Percentiles rank a stretch among this genome's conserved stretches.
These are phyloP conservation scores for Penicillium vulpinum DNA, from an alignment of 2,329 filamentous ascomycete species.

Conservation along the genomic window DNA sequence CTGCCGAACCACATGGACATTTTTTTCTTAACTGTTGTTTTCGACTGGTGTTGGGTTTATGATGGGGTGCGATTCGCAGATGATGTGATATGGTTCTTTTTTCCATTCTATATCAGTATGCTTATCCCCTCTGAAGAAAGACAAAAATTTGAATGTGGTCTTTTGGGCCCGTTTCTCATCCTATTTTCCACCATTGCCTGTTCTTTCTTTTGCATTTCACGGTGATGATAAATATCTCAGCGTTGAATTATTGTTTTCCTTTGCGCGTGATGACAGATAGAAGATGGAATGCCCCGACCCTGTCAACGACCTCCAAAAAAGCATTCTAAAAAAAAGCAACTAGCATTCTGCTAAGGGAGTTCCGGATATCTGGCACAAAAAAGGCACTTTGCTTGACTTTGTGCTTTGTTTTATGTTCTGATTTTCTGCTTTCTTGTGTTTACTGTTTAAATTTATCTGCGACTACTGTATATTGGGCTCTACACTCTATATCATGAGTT, in stretches of 20 bases:
- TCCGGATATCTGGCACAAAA: constrained; percentile 78
- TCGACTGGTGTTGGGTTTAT: constrained; percentile 4
- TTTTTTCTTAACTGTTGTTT: constrained; percentile 7
- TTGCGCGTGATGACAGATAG: constrained; percentile 43
- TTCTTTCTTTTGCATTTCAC: constrained; percentile 26
- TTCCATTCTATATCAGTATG: constrained; percentile 15
- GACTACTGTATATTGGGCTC: constrained; percentile 36
- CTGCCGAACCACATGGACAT: constrained; percentile 5
- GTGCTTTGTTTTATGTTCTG: constrained; percentile 32
- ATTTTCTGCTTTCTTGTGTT: constrained; percentile 41
- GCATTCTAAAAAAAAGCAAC: constrained; percentile 55
- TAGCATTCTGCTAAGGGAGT: constrained; percentile 55
- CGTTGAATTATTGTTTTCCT: constrained; percentile 15
- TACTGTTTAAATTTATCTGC: constrained; percentile 24
- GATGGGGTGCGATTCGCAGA: constrained; percentile 13
- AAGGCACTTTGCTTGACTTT: constrained; percentile 40
- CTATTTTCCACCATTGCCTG: constrained; percentile 21
- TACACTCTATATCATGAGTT: constrained; percentile 24
- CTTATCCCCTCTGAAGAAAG: constrained; percentile 20
- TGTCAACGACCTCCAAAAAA: constrained; percentile 52
- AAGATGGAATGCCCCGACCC: constrained; percentile 49
- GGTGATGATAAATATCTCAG: constrained; percentile 22
- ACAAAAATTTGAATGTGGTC: constrained; percentile 40
- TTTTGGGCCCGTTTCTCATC: constrained; percentile 26
- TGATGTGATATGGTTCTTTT: constrained; percentile 26